Evolutionary conservation across 768 basidiomycete genomes (phyloP).

Genomic region (Lactarius akahatsu): DNA sequence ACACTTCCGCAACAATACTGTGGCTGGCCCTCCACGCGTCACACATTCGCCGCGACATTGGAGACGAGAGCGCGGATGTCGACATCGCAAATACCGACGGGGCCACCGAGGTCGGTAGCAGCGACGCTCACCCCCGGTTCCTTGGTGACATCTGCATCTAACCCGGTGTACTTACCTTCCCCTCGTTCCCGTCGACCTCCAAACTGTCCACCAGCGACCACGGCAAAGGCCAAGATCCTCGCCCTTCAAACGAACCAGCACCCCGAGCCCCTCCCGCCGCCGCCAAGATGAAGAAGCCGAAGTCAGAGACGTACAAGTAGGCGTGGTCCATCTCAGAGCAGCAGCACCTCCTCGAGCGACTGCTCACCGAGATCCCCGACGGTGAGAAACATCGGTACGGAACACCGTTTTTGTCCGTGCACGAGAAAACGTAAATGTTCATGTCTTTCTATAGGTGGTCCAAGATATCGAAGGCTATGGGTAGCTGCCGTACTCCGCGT

Average conservation of each 20-base stretch:
- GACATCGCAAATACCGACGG: constrained; percentile 43
- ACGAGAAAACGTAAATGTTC: constrained; percentile 13
- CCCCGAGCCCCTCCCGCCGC: neutral
- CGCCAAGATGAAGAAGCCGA: constrained; percentile 39
- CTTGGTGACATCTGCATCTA: constrained; percentile 5
- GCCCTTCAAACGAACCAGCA: constrained; percentile 2
- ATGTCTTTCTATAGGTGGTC: constrained; percentile 54
- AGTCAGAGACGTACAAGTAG: constrained; percentile 76
- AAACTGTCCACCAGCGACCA: neutral
- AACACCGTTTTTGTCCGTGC: neutral
- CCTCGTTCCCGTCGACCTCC: constrained; percentile 13
- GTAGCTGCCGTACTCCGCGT: constrained; percentile 68
- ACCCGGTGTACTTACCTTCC: neutral
- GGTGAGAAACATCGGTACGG: constrained; percentile 71
- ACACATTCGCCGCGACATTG: constrained; percentile 54
- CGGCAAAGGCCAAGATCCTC: constrained; percentile 19
- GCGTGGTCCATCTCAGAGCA: constrained; percentile 77
- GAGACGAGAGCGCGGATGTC: constrained; percentile 61
- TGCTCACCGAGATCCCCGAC: constrained; percentile 73
- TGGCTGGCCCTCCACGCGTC: constrained; percentile 30
- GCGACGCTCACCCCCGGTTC: neutral
- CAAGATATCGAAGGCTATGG: constrained; percentile 81
- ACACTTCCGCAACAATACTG: constrained; percentile 47
- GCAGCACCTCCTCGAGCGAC: constrained; percentile 71
- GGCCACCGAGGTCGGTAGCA: constrained; percentile 1